Conservation (phyloP, 2,329 filamentous ascomycete genomes). For the Sporothrix protearum region DNA sequence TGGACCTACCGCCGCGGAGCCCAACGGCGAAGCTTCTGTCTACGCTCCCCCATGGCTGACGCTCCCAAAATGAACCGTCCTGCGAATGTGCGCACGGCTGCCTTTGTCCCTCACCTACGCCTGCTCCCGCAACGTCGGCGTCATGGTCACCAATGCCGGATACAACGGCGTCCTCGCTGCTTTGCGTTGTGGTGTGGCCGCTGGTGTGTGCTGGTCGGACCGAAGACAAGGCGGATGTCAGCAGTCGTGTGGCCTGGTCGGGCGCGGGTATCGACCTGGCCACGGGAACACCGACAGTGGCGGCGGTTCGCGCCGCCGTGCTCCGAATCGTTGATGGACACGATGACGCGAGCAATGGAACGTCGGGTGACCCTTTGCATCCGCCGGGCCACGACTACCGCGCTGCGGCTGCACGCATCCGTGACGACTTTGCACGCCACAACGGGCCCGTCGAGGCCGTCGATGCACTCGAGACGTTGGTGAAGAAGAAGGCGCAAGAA, state of each 20-base stretch:
- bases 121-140: conserved; percentile 30
- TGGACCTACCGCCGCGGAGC: neutral
- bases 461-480: conserved; percentile 24
- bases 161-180: conserved; percentile 29
- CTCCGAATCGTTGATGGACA: conserved; percentile 13
- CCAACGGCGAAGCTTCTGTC: neutral
- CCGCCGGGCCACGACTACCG: conserved; percentile 18
- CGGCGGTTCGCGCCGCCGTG: conserved; percentile 23
- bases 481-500: conserved; percentile 10
- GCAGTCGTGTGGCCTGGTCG: conserved; percentile 29
- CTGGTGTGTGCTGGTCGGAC: conserved; percentile 29
- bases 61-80: neutral
- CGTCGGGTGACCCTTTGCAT: neutral
- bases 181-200: conserved; percentile 27
- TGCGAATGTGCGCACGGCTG: conserved; percentile 24
- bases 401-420: conserved; percentile 20
- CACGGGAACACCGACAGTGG: conserved; percentile 24
- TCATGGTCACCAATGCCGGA: conserved; percentile 30
- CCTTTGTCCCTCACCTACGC: conserved; percentile 27
- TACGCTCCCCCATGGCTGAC: neutral
- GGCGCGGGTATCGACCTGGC: conserved; percentile 30
- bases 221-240: conserved; percentile 30
- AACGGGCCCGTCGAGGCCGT: conserved; percentile 24
- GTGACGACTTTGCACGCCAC: conserved; percentile 26
- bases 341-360: neutral